phyloP scores from a whole-genome alignment of 2,329 filamentous ascomycete species.

The Aspergillus pseudoglaucus region DNA sequence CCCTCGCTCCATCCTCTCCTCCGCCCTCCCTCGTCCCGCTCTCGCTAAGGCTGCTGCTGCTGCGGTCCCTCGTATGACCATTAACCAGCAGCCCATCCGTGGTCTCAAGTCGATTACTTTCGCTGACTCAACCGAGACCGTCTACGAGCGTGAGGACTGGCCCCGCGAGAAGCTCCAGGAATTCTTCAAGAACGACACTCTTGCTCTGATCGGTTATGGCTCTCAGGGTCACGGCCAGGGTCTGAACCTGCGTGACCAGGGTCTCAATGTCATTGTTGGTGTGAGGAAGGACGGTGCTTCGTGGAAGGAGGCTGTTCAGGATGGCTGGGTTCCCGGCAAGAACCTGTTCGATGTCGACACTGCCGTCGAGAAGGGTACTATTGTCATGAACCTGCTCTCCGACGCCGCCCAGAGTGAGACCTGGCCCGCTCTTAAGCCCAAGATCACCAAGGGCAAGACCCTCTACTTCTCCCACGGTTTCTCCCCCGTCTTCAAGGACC shows the following conservation, averaged over 20 bases:
- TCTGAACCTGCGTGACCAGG: constrained; percentile 99
- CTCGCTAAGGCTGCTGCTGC: constrained; percentile 38
- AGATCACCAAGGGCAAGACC: constrained; percentile 98
- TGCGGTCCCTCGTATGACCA: constrained; percentile 39
- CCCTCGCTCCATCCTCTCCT: constrained; percentile 53
- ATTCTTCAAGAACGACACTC: constrained; percentile 99
- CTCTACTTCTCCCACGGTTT: constrained; percentile 99
- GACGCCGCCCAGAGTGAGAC: constrained; percentile 98
- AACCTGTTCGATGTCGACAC: constrained; percentile 98
- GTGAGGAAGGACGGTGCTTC: constrained; percentile 97
- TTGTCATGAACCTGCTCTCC: constrained; percentile 98
- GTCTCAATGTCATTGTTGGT: constrained; percentile 97
- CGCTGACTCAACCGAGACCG: constrained; percentile 86
- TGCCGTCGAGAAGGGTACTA: constrained; percentile 86
- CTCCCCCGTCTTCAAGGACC: constrained; percentile 99
- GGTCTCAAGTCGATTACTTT: constrained; percentile 99
- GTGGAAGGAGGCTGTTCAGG: constrained; percentile 94
- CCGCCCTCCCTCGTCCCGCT: constrained; percentile 46
- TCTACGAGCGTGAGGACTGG: constrained; percentile 98
- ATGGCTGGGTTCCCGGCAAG: constrained; percentile 97
- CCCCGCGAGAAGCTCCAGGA: constrained; percentile 98
- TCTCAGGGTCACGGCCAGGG: constrained; percentile 98
- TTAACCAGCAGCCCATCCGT: constrained; percentile 47
- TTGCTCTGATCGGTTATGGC: constrained; percentile 97
- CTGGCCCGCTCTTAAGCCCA: constrained; percentile 96